These are phyloP conservation scores for Euptelea pleiosperma DNA, from an alignment of 164 flowering plant genomes.

Conservation along the genomic window DNA sequence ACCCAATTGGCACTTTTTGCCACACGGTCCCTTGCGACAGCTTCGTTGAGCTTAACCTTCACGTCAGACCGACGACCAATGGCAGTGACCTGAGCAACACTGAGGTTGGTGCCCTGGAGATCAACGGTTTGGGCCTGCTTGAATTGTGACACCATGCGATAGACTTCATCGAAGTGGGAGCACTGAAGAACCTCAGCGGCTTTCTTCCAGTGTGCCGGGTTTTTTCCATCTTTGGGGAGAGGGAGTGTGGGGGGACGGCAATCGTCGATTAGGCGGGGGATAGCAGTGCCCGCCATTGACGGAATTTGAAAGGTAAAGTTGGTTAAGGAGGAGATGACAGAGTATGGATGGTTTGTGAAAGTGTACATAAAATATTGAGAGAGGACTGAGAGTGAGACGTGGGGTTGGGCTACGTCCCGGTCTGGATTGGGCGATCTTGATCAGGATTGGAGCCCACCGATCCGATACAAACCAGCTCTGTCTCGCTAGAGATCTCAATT, in stretches of 20 bases:
- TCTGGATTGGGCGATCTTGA: no score
- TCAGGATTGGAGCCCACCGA: no score
- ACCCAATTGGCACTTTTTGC: slow-evolving; percentile 42
- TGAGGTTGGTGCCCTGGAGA: slow-evolving; percentile 41
- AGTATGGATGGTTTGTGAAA: background rate
- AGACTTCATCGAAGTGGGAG: slow-evolving; percentile 45
- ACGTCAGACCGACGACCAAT: slow-evolving; percentile 34
- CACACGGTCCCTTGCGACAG: slow-evolving; percentile 36
- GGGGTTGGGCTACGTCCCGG: no score
- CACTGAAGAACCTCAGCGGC: slow-evolving; percentile 38
- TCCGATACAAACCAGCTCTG: no score
- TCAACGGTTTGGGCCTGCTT: slow-evolving; percentile 26
- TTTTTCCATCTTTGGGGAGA: slow-evolving; percentile 15
- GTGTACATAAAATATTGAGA: background rate
- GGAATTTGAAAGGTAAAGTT: background rate
- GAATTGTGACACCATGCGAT: slow-evolving; percentile 37
- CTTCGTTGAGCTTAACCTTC: slow-evolving; percentile 32
- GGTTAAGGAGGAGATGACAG: background rate
- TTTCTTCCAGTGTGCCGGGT: slow-evolving; percentile 40
- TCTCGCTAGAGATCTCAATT: no score
- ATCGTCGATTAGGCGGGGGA: slow-evolving; percentile 11
- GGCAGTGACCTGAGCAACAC: slow-evolving; percentile 49
- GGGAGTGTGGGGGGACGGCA: slow-evolving; percentile 23
- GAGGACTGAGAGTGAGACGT: no score
- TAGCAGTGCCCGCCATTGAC: slow-evolving; percentile 1